These are phyloP conservation scores for Diphasiastrum complanatum DNA, from an alignment of 83 land plant species.

Conservation along the genomic window DNA sequence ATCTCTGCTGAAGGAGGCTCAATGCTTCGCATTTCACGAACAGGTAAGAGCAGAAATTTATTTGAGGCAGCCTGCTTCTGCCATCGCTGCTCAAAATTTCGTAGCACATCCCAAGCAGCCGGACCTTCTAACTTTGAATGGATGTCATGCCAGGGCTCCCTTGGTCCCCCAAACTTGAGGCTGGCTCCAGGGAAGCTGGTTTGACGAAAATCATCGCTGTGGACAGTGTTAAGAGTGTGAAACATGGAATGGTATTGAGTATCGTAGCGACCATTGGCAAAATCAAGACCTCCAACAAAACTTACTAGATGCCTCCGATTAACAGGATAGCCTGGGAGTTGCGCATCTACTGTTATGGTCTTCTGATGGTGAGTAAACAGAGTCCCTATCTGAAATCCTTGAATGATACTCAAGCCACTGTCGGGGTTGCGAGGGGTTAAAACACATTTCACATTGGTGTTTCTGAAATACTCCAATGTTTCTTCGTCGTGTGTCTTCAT, in stretches of 20 bases:
- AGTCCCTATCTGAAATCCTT: not conserved
- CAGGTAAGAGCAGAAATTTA: not conserved
- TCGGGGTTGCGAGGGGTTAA: no score
- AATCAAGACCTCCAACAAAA: not conserved
- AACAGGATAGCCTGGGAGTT: not conserved
- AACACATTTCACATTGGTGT: no score
- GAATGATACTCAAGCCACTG: not conserved
- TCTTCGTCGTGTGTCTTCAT: no score
- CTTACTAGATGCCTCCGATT: no score
- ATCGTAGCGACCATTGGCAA: no score
- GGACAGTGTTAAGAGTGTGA: constrained; percentile 12
- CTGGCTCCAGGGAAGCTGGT: constrained; percentile 1
- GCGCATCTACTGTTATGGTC: not conserved
- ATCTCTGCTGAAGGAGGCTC: not conserved
- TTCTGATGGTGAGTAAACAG: not conserved
- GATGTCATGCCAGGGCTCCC: constrained; percentile 23
- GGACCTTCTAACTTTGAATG: constrained; percentile 18
- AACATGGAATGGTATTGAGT: constrained; percentile 16
- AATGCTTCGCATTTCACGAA: not conserved
- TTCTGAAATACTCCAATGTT: no score
- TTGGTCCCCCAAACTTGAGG: constrained; percentile 10
- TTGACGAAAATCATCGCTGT: constrained; percentile 19
- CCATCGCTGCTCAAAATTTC: constrained; percentile 20
- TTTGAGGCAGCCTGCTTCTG: constrained; percentile 15
- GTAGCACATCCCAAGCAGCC: constrained; percentile 13